Evolutionary conservation across 768 basidiomycete species (phyloP).

Genomic region (Ramaria sp.): DNA sequence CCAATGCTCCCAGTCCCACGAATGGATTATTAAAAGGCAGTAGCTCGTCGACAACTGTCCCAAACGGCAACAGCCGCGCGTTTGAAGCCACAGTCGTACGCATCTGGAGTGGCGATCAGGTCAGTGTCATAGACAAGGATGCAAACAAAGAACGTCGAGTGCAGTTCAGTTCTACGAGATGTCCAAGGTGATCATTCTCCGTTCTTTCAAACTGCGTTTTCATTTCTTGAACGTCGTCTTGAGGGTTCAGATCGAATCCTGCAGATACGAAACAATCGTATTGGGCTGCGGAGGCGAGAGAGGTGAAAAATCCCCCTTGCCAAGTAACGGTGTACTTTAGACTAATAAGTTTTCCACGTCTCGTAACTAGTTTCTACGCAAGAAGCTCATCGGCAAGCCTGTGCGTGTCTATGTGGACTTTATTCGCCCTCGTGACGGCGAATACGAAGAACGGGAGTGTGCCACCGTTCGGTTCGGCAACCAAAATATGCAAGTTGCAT

Average conservation of each 20-base stretch:
- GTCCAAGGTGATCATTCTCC: conserved; percentile 51
- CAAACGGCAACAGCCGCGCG: conserved; percentile 33
- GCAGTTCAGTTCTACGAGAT: conserved; percentile 81
- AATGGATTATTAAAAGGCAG: conserved; percentile 34
- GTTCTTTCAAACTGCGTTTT: neutral
- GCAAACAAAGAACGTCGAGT: conserved; percentile 67
- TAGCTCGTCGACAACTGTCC: conserved; percentile 21
- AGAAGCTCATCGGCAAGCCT: conserved; percentile 83
- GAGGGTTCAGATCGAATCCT: conserved; percentile 34
- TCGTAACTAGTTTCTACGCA: conserved; percentile 55
- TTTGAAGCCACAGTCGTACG: conserved; percentile 82
- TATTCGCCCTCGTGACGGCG: conserved; percentile 82
- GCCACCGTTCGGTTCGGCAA: conserved; percentile 80
- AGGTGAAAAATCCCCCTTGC: conserved; percentile 23
- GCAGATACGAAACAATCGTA: conserved; percentile 79
- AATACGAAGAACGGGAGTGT: conserved; percentile 88
- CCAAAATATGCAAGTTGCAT: conserved; percentile 55
- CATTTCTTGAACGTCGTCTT: conserved; percentile 5
- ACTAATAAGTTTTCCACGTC: neutral
- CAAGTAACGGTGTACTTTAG: conserved; percentile 9
- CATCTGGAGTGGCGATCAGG: conserved; percentile 87
- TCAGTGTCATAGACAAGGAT: conserved; percentile 71
- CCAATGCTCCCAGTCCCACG: conserved; percentile 33
- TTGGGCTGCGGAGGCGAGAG: conserved; percentile 86
- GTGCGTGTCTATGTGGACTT: conserved; percentile 85